These are phyloP conservation scores for Arthrocladium fulminans DNA, from an alignment of 2,329 filamentous ascomycete genomes.

Conservation along the genomic window DNA sequence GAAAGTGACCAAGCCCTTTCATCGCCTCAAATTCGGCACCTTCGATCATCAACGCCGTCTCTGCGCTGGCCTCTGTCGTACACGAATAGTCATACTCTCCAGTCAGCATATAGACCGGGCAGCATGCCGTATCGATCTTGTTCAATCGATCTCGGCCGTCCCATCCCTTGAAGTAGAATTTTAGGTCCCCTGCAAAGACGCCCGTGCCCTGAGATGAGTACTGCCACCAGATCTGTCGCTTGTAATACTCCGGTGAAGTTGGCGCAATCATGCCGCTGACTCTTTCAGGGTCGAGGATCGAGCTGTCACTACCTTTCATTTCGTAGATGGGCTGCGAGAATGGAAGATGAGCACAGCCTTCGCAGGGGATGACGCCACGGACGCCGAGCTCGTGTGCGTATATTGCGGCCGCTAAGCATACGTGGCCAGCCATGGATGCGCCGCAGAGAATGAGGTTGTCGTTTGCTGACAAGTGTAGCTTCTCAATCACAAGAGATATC, in stretches of 20 bases:
- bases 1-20: slow-evolving; percentile 18
- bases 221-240: slow-evolving; percentile 42
- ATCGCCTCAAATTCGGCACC: slow-evolving; percentile 16
- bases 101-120: slow-evolving; percentile 45
- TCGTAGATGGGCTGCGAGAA: slow-evolving; percentile 36
- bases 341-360: slow-evolving; percentile 24
- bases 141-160: slow-evolving; percentile 38
- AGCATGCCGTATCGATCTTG: slow-evolving; percentile 39
- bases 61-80: slow-evolving; percentile 12
- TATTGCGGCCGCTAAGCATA: slow-evolving; percentile 40
- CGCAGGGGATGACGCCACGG: slow-evolving; percentile 36
- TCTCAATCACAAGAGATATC: slow-evolving; percentile 12
- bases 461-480: slow-evolving; percentile 6
- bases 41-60: slow-evolving; percentile 17
- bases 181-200: slow-evolving; percentile 43
- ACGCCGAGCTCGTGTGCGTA: slow-evolving; percentile 40
- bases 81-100: slow-evolving; percentile 26
- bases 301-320: slow-evolving; percentile 37
- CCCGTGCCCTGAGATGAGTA: slow-evolving; percentile 43
- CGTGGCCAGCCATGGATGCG: slow-evolving; percentile 39
- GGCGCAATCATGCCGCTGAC: slow-evolving; percentile 36
- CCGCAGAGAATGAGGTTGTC: slow-evolving; percentile 15
- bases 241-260: slow-evolving; percentile 37
- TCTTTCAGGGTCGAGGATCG: slow-evolving; percentile 36
- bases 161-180: slow-evolving; percentile 45